Percentiles rank a stretch among this genome's conserved stretches.
Conservation (phyloP, 768 basidiomycete species). For the Nevesoporus exiguus region DNA sequence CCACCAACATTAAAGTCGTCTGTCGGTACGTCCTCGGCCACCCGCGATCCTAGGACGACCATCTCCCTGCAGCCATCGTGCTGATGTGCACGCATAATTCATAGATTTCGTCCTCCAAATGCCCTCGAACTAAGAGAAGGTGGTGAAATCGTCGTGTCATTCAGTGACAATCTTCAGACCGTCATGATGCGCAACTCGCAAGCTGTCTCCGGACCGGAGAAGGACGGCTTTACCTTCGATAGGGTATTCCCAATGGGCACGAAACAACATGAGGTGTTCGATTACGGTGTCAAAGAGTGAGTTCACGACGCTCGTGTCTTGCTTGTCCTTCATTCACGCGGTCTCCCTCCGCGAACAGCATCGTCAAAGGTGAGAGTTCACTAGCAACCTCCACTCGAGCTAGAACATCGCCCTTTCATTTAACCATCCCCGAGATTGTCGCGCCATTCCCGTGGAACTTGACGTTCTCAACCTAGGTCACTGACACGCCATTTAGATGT, state of each 20-base stretch:
- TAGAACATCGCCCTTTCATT: not conserved
- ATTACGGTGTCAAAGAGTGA: slow-evolving; percentile 97
- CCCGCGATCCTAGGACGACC: slow-evolving; percentile 1
- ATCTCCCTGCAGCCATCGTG: not conserved
- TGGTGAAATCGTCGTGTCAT: slow-evolving; percentile 84
- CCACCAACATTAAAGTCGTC: slow-evolving; percentile 96
- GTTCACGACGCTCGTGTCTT: slow-evolving; percentile 29
- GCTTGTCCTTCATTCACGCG: slow-evolving; percentile 17
- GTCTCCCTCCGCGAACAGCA: slow-evolving; percentile 42
- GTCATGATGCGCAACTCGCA: slow-evolving; percentile 74
- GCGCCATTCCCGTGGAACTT: not conserved
- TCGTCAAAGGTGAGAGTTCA: slow-evolving; percentile 72
- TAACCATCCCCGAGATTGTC: slow-evolving; percentile 1
- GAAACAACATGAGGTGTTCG: slow-evolving; percentile 91
- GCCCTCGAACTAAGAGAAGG: slow-evolving; percentile 85
- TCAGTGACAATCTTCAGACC: slow-evolving; percentile 82
- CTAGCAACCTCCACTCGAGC: slow-evolving; percentile 1
- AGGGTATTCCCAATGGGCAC: slow-evolving; percentile 92
- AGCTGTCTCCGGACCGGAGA: slow-evolving; percentile 79
- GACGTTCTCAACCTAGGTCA: slow-evolving; percentile 1
- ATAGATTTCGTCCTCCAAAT: slow-evolving; percentile 93
- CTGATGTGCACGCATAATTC: slow-evolving; percentile 5
- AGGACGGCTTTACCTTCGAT: slow-evolving; percentile 97
- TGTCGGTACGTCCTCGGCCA: slow-evolving; percentile 74
- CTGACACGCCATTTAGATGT: slow-evolving; percentile 63